These are phyloP conservation scores for Syncephalastrum sp. DNA, from an alignment of 371 early-diverging fungal species.

Conservation along the genomic window DNA sequence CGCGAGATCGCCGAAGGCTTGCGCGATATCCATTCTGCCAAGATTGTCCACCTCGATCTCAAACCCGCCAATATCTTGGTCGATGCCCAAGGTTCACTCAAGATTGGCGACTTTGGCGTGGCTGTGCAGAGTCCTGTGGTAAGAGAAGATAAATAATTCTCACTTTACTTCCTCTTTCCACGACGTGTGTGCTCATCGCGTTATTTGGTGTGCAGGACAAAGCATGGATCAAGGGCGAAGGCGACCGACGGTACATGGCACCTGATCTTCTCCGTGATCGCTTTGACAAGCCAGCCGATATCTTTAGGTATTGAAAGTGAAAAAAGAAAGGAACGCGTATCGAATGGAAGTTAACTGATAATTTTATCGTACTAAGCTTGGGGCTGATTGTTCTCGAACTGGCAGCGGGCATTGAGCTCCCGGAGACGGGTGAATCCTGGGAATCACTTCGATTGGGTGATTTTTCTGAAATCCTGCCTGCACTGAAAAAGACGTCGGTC, in stretches of 20 bases:
- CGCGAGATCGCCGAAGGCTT: slow-evolving; percentile 76
- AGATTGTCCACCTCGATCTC: slow-evolving; percentile 83
- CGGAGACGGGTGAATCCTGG: slow-evolving; percentile 87
- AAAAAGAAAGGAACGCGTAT: background rate
- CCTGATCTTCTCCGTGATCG: slow-evolving; percentile 83
- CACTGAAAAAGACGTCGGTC: slow-evolving; percentile 4
- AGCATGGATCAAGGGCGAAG: slow-evolving; percentile 68
- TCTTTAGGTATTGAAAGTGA: slow-evolving; percentile 68
- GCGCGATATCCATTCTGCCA: slow-evolving; percentile 67
- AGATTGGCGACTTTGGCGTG: slow-evolving; percentile 90
- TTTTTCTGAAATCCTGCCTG: slow-evolving; percentile 48
- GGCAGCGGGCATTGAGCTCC: slow-evolving; percentile 74
- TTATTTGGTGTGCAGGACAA: slow-evolving; percentile 13
- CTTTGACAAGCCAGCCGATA: slow-evolving; percentile 83
- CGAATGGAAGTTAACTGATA: background rate
- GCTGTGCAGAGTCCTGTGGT: slow-evolving; percentile 66
- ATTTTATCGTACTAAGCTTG: slow-evolving; percentile 50
- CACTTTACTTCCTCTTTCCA: background rate
- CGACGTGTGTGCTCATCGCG: background rate
- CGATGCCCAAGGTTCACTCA: slow-evolving; percentile 57
- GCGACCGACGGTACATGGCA: slow-evolving; percentile 95
- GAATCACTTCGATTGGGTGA: slow-evolving; percentile 78
- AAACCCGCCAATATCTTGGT: slow-evolving; percentile 90
- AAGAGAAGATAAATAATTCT: slow-evolving; percentile 5
- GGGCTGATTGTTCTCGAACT: slow-evolving; percentile 92